Percentiles rank a stretch among this genome's conserved stretches.
phyloP scores from a whole-genome alignment of 1,284 basidiomycete species.

The Tetrapyrgos nigripes region DNA sequence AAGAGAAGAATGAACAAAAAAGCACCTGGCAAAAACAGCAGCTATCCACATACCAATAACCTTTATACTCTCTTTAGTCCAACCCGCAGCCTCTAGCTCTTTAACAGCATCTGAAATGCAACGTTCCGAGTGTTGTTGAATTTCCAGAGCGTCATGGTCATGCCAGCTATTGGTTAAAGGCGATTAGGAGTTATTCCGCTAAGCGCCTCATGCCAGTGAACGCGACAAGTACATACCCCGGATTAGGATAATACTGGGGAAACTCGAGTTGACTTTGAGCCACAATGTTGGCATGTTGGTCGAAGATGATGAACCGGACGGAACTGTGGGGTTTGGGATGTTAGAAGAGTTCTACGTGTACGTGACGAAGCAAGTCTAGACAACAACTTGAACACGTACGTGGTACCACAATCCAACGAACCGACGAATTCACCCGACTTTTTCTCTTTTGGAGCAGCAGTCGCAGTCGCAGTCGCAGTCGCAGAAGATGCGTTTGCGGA shows the following conservation, averaged over 20 bases:
- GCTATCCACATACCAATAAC: slow-evolving; percentile 76
- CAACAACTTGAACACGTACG: slow-evolving; percentile 58
- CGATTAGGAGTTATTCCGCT: not conserved
- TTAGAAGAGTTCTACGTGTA: slow-evolving; percentile 8
- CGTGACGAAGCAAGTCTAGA: slow-evolving; percentile 6
- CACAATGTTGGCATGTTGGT: slow-evolving; percentile 88
- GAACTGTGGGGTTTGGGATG: slow-evolving; percentile 59
- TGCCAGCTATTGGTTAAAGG: slow-evolving; percentile 75
- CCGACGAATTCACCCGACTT: slow-evolving; percentile 84
- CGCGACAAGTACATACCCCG: slow-evolving; percentile 62
- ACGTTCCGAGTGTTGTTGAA: slow-evolving; percentile 78
- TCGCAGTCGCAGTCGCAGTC: not conserved
- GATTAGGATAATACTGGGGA: slow-evolving; percentile 89
- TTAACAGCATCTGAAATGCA: slow-evolving; percentile 82
- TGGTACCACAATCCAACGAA: slow-evolving; percentile 92
- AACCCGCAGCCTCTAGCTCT: slow-evolving; percentile 78
- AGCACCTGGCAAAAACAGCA: slow-evolving; percentile 5
- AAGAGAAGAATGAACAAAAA: slow-evolving; percentile 19
- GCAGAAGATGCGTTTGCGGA: not conserved
- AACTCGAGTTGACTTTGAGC: slow-evolving; percentile 91
- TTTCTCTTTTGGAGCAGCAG: slow-evolving; percentile 23
- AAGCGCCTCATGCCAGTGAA: too few relatives aligned
- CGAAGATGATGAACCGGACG: slow-evolving; percentile 94
- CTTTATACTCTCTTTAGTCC: slow-evolving; percentile 83
- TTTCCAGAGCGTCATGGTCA: slow-evolving; percentile 91